Evolutionary conservation across 805 yeast genomes (phyloP).

Genomic region (Diddensiella santjacobensis): DNA sequence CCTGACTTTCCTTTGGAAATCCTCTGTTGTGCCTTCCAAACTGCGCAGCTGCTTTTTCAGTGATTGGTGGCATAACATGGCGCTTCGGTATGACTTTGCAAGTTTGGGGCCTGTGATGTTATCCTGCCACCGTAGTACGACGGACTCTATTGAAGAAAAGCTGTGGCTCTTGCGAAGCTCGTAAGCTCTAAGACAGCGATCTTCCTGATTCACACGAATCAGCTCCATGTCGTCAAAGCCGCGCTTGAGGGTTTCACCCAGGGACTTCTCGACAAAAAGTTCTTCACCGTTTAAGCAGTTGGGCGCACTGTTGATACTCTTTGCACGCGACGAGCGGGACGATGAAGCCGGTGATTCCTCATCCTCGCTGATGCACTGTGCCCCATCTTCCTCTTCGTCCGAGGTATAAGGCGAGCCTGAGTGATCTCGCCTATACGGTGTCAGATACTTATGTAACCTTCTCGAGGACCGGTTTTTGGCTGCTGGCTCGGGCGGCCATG

Average conservation of each 20-base stretch:
- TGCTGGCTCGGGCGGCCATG: slow-evolving; percentile 4
- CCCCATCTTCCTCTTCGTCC: slow-evolving; percentile 10
- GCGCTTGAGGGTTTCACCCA: neutral
- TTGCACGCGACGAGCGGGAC: neutral
- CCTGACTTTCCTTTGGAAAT: neutral
- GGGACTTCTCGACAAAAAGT: neutral
- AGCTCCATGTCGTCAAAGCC: neutral
- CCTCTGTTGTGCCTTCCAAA: neutral
- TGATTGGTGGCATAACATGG: slow-evolving; percentile 2
- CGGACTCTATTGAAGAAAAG: slow-evolving; percentile 16
- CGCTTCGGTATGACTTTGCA: slow-evolving; percentile 11
- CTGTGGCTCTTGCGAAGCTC: slow-evolving; percentile 18
- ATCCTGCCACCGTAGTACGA: slow-evolving; percentile 11
- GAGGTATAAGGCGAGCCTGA: slow-evolving; percentile 6
- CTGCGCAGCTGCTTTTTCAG: neutral
- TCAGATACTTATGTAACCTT: neutral
- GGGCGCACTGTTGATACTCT: neutral
- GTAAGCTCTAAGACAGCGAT: slow-evolving; percentile 5
- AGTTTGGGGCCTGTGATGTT: slow-evolving; percentile 5
- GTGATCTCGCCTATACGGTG: neutral
- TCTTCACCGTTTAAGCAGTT: neutral
- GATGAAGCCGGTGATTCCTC: neutral
- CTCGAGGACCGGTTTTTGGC: neutral
- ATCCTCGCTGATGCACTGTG: slow-evolving; percentile 9
- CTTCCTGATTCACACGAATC: neutral